Evolutionary conservation across 495 filamentous ascomycete species (phyloP).

Genomic region (Penicillium goetzii): DNA sequence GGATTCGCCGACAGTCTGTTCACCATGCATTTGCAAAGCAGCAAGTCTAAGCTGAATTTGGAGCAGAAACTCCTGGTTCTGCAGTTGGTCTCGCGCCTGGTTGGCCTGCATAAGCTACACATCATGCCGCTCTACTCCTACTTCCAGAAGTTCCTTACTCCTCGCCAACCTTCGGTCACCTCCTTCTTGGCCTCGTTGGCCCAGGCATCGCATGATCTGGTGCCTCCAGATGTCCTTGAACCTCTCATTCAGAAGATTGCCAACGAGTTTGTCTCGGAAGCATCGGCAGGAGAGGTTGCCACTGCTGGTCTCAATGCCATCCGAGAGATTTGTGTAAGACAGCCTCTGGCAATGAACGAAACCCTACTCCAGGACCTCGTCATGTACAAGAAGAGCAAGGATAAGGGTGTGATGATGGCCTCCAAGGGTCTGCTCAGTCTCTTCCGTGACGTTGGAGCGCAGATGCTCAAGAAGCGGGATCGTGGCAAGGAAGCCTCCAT

Average conservation of each 20-base stretch:
- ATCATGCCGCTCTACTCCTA: slow-evolving; percentile 85
- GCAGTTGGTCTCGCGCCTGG: slow-evolving; percentile 85
- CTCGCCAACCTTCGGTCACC: slow-evolving; percentile 89
- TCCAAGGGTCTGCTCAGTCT: slow-evolving; percentile 86
- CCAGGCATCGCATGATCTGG: slow-evolving; percentile 86
- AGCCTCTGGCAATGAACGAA: slow-evolving; percentile 93
- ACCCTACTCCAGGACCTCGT: slow-evolving; percentile 95
- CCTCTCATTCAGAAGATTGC: slow-evolving; percentile 93
- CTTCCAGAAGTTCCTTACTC: slow-evolving; percentile 82
- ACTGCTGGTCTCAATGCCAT: slow-evolving; percentile 94
- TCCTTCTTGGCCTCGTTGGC: slow-evolving; percentile 92
- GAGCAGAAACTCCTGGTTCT: slow-evolving; percentile 88
- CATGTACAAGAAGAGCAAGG: slow-evolving; percentile 94
- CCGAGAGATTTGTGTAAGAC: slow-evolving; percentile 87
- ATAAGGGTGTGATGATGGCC: slow-evolving; percentile 98
- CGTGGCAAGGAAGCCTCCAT: slow-evolving; percentile 93
- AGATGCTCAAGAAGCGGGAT: slow-evolving; percentile 87
- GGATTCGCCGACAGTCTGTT: slow-evolving; percentile 92
- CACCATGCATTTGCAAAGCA: slow-evolving; percentile 84
- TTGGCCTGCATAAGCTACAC: slow-evolving; percentile 89
- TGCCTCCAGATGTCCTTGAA: slow-evolving; percentile 92
- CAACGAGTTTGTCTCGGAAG: slow-evolving; percentile 97
- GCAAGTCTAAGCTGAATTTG: slow-evolving; percentile 83
- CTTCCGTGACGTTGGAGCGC: slow-evolving; percentile 86
- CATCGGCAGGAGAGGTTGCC: slow-evolving; percentile 85